Evolutionary conservation across 129 eudicot genomes (phyloP), one percentile per base, ranked within the genome.

Genomic region (Flaveria brownii): DNA sequence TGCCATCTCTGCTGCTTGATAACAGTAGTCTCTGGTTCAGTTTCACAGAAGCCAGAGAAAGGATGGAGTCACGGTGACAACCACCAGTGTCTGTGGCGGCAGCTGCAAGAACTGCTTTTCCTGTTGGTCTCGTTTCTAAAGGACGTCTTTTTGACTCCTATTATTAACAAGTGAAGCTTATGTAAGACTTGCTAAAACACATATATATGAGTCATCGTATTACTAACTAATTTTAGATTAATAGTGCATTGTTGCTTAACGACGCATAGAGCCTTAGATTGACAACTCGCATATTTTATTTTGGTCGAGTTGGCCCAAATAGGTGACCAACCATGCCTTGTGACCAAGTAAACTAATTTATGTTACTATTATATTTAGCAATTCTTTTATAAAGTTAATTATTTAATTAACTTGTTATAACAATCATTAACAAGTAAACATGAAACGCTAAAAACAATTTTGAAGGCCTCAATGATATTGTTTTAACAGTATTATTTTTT

Each of bases 1-100:
- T 94, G 57, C 97, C 99, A 83, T 94, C 99, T 85, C 99, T 87
- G 82, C 99, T 83, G 82, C 99, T 83, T 61, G 98, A 94, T 84
- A 94, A 77, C 63, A 94, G 79, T 59, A 94, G 89, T 82, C 98
- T 87, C 84, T 94, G 98, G 85, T 91, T 94, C 85, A 94, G 50
- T 77, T 91, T 94, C 52, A 91, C 90, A 55, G 98, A 87, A 54
- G 96, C 98, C 76, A 94, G 76, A 75, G 98, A 89, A 51, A 94
- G 90, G 77, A 94, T 82, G 46, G 96, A 87, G 74, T 94, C 98
- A 25, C 87, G 98, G 84, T 94, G 98, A 75, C 98, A 91, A 33
- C 97, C 99, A 43, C 90, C 99, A 52, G 99, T 81, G 81, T 94
- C 99, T 8, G 92, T 85, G 26, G 97, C 99, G 41, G 99, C 96